phyloP scores from a whole-genome alignment of 371 early-diverging fungal genomes.

The Mucor plumbeus region DNA sequence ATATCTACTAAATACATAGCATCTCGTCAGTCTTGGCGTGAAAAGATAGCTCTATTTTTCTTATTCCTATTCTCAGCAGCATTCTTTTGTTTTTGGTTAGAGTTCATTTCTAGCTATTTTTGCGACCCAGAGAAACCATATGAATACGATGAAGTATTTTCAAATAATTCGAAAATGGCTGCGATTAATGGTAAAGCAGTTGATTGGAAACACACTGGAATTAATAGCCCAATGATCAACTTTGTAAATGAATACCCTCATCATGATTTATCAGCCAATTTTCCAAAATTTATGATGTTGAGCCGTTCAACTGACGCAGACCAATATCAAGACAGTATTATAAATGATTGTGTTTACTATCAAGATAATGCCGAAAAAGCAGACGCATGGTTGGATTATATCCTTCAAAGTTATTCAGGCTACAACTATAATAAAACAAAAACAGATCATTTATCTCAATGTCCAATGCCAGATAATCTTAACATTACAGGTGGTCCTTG shows the following conservation, averaged over 20 bases:
- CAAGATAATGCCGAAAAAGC: conserved; percentile 31
- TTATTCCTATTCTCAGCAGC: conserved; percentile 35
- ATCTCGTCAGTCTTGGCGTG: conserved; percentile 52
- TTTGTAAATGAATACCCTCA: conserved; percentile 42
- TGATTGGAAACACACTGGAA: conserved; percentile 30
- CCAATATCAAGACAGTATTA: conserved; percentile 26
- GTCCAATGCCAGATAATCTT: conserved; percentile 44
- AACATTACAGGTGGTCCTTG: conserved; percentile 48
- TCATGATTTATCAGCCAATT: conserved; percentile 49
- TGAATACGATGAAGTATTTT: conserved; percentile 31
- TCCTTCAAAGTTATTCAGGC: conserved; percentile 41
- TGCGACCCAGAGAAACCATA: conserved; percentile 45
- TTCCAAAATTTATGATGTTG: conserved; percentile 47
- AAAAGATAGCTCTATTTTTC: conserved; percentile 49
- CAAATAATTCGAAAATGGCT: conserved; percentile 35
- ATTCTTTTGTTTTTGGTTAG: conserved; percentile 50
- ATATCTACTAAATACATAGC: conserved; percentile 18
- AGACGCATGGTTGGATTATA: conserved; percentile 44
- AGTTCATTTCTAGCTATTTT: conserved; percentile 47
- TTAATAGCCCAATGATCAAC: conserved; percentile 21
- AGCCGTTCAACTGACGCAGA: conserved; percentile 22
- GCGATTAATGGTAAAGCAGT: conserved; percentile 52
- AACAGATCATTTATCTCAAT: conserved; percentile 19
- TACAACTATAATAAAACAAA: conserved; percentile 23
- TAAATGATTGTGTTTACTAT: conserved; percentile 42